Conservation (phyloP, 2,329 filamentous ascomycete species). For the Didymella sp. region DNA sequence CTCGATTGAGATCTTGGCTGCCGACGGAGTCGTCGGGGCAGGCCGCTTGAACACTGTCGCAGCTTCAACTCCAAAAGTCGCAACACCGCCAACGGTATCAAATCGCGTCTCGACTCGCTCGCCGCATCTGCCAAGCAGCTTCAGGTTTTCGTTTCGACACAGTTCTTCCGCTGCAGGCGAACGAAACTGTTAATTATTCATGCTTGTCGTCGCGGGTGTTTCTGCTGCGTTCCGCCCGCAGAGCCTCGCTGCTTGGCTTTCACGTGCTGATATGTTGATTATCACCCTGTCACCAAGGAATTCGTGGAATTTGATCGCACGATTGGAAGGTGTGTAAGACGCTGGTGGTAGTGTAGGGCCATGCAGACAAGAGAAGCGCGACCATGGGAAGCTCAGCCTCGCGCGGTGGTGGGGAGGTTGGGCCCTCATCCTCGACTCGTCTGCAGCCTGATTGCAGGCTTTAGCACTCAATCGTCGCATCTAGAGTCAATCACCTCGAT, state of each 20-base stretch:
- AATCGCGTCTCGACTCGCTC: constrained; percentile 5
- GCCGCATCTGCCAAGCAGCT: constrained; percentile 10
- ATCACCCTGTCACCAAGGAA: no score
- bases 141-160: constrained; percentile 9
- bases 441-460: no score
- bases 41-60: constrained; percentile 1
- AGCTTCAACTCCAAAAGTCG: background rate
- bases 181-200: background rate
- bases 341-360: no score
- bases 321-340: no score
- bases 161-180: background rate
- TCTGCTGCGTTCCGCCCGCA: constrained; percentile 13
- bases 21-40: background rate
- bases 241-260: constrained; percentile 13
- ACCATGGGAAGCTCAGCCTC: background rate
- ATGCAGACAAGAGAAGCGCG: no score
- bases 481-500: background rate
- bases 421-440: background rate
- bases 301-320: no score
- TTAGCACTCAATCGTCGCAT: background rate
- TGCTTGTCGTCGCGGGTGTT: constrained; percentile 3
- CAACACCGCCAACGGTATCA: constrained; percentile 12
- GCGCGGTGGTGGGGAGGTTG: background rate
- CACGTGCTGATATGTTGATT: constrained; percentile 5
- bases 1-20: background rate